phyloP scores from a whole-genome alignment of 208 protist genomes.

The Crithidia sp. region DNA sequence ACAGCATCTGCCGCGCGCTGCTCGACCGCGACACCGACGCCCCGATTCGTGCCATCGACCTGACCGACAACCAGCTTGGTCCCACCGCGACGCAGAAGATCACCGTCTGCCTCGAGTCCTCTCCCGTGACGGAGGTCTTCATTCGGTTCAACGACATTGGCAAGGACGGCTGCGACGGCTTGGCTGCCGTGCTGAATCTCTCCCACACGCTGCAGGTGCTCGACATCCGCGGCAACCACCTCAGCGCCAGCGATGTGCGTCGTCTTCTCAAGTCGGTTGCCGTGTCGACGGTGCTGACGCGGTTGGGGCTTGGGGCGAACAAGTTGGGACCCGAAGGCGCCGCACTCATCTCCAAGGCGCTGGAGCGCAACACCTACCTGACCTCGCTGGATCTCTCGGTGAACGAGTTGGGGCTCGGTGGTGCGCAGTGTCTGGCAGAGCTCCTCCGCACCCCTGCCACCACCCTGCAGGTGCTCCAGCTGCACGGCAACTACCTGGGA shows the following conservation, averaged over 20 bases:
- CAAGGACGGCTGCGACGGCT: slow-evolving; percentile 85
- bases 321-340: slow-evolving; percentile 85
- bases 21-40: slow-evolving; percentile 54
- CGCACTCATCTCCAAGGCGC: slow-evolving; percentile 53
- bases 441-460: slow-evolving; percentile 58
- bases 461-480: slow-evolving; percentile 52
- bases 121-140: slow-evolving; percentile 67
- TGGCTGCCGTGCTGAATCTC: slow-evolving; percentile 79
- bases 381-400: slow-evolving; percentile 84
- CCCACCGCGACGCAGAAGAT: slow-evolving; percentile 60
- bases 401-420: slow-evolving; percentile 83
- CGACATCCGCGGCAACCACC: slow-evolving; percentile 86
- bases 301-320: slow-evolving; percentile 70
- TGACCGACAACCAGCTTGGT: slow-evolving; percentile 89
- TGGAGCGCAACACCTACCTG: slow-evolving; percentile 88
- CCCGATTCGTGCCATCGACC: slow-evolving; percentile 64
- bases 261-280: slow-evolving; percentile 80
- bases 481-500: slow-evolving; percentile 86
- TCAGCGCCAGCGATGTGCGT: slow-evolving; percentile 58
- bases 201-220: slow-evolving; percentile 69
- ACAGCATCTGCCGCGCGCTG: slow-evolving; percentile 64
- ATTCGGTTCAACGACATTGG: slow-evolving; percentile 92
- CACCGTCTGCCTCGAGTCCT: slow-evolving; percentile 62
- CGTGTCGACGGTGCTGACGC: slow-evolving; percentile 68
- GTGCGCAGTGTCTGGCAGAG: slow-evolving; percentile 63